Conservation (phyloP, 2,329 filamentous ascomycete genomes). For the Allantophomopsis cytisporea region DNA sequence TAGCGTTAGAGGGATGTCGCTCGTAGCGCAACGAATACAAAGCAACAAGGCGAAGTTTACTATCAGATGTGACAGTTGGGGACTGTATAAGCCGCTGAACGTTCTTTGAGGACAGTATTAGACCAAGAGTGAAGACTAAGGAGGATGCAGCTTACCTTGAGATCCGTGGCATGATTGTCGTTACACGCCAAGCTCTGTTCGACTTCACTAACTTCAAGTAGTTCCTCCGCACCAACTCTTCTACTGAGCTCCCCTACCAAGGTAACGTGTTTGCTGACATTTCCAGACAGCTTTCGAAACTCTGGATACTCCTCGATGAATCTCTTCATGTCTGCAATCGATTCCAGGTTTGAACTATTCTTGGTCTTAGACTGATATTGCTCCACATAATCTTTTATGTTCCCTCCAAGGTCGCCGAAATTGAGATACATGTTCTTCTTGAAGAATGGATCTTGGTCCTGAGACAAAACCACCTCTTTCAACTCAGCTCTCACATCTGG, state of each 20-base stretch:
- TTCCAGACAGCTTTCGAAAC: slow-evolving; percentile 91
- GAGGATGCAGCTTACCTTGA: slow-evolving; percentile 51
- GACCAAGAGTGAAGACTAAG: background rate
- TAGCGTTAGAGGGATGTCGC: slow-evolving; percentile 70
- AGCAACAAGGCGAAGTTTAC: slow-evolving; percentile 80
- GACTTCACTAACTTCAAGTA: slow-evolving; percentile 93
- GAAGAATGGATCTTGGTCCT: slow-evolving; percentile 97
- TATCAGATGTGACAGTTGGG: slow-evolving; percentile 61
- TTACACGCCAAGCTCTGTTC: slow-evolving; percentile 96
- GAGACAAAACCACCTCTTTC: slow-evolving; percentile 87
- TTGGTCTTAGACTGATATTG: slow-evolving; percentile 98
- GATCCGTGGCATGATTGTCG: slow-evolving; percentile 80
- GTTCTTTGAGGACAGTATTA: slow-evolving; percentile 31
- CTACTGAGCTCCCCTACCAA: slow-evolving; percentile 87
- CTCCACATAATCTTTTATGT: slow-evolving; percentile 96
- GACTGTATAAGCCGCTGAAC: slow-evolving; percentile 79
- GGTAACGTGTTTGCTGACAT: slow-evolving; percentile 97
- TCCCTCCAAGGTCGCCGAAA: slow-evolving; percentile 88
- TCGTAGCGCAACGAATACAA: slow-evolving; percentile 92
- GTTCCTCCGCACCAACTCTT: slow-evolving; percentile 68
- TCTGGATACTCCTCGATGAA: slow-evolving; percentile 99
- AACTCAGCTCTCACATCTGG: slow-evolving; percentile 77
- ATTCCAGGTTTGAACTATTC: slow-evolving; percentile 89
- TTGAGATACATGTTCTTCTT: slow-evolving; percentile 99
- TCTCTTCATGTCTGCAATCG: slow-evolving; percentile 96